Base-by-base conservation (phyloP, 1,284 basidiomycete species). In the Puccinia coronata region DNA sequence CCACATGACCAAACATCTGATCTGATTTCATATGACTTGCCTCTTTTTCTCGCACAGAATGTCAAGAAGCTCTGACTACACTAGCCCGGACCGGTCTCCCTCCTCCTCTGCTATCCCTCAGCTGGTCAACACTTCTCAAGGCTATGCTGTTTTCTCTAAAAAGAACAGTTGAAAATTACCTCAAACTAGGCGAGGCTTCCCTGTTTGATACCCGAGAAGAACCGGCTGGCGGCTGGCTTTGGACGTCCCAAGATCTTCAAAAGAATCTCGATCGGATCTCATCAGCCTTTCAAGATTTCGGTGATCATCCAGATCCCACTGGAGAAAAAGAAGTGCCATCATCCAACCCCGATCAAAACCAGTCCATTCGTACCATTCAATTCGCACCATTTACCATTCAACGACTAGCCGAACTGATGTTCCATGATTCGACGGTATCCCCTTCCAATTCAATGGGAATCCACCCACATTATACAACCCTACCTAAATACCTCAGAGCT, bases 401-500 rank as follows among this genome's bases (percentile, higher is more conserved):
- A 63, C 65, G 78, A 28, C 57, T 80, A 1, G 36, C 55, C 41
- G 67, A 80, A 72, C 41, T 80, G 2, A 55, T 80, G 31, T 36
- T 41, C 20, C 70, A 34, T 25, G 25, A 55, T 18, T 39, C 76
- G 11, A 57, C 41, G 16, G 12, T 39, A n/a, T 65, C 61, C 49
- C 25, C 36, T 18, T 16, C 59, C 59, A 59, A 59, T 39, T 49
- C 67, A 28, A 47, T 43, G 2, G 67, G 67, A 25, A 70, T 79
- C 28, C 78, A 80, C 72, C 67, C 67, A 25, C 78, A 80, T 51
- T 80, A 80, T 39, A 57, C 67, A 8, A 71, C 78, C 23, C 55
- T 80, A 34, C 78, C 78, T 23, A 80, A 80, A 63, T 80, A 72
- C 63, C 47, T 80, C 18, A 20, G 78, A 28, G 78, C 78, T 4